These are phyloP conservation scores for Kwoniella sp. DNA, from an alignment of 768 basidiomycete genomes.

Conservation along the genomic window DNA sequence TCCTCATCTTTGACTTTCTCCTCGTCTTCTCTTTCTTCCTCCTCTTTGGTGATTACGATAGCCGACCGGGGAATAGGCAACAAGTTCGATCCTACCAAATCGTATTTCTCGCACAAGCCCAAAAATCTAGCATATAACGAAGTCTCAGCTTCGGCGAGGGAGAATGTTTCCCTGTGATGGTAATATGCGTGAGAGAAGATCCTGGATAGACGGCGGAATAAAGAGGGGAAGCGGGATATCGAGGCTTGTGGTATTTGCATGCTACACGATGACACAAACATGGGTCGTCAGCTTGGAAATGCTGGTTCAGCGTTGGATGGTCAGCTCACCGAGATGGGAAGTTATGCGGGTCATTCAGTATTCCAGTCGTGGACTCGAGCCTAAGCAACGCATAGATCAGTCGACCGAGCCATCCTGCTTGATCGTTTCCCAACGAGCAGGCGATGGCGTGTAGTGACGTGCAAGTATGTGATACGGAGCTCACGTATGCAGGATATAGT, in stretches of 20 bases:
- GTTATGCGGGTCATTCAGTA: conserved; percentile 83
- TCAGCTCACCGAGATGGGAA: conserved; percentile 80
- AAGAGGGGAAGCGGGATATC: conserved; percentile 82
- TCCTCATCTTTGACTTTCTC: conserved; percentile 29
- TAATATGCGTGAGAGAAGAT: conserved; percentile 97
- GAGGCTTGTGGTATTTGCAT: conserved; percentile 79
- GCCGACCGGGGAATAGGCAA: conserved; percentile 61
- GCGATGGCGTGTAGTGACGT: too few species aligned
- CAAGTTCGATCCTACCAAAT: conserved; percentile 79
- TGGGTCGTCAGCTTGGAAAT: background rate
- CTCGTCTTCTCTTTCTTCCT: conserved; percentile 34
- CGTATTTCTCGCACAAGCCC: conserved; percentile 74
- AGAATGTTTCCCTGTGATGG: conserved; percentile 88
- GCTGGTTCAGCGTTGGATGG: background rate
- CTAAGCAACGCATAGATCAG: too few species aligned
- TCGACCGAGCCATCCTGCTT: too few species aligned
- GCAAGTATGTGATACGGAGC: too few species aligned
- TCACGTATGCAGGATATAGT: conserved; percentile 65
- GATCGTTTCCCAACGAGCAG: too few species aligned
- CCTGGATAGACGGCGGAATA: conserved; percentile 85
- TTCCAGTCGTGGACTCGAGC: conserved; percentile 86
- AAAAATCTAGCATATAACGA: conserved; percentile 88
- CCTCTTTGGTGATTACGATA: conserved; percentile 21
- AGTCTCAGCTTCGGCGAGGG: conserved; percentile 68
- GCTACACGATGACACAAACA: conserved; percentile 57